Evolutionary conservation across 1,139 yeast species (phyloP).

Genomic region (Arxiozyma telluris): DNA sequence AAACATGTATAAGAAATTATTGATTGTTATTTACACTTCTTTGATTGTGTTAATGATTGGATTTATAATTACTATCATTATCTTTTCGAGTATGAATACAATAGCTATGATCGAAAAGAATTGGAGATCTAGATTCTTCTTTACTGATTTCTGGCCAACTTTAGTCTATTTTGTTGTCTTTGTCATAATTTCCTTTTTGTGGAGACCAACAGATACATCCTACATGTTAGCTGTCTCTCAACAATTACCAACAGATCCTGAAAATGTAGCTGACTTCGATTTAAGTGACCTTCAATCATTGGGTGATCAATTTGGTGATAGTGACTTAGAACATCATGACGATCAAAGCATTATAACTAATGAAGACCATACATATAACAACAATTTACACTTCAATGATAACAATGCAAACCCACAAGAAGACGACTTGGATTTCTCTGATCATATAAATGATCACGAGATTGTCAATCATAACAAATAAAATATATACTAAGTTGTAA

Average conservation of each 20-base stretch:
- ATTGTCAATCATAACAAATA: background rate
- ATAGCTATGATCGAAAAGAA: conserved; percentile 73
- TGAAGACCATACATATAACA: conserved; percentile 6
- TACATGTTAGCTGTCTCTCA: conserved; percentile 91
- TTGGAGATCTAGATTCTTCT: conserved; percentile 88
- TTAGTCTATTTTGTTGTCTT: conserved; percentile 78
- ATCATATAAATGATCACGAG: conserved; percentile 11
- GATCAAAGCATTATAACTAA: conserved; percentile 16
- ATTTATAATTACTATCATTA: conserved; percentile 58
- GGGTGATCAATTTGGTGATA: conserved; percentile 22
- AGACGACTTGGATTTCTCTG: conserved; percentile 17
- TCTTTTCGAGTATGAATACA: conserved; percentile 64
- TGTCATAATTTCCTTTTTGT: conserved; percentile 75
- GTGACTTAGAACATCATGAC: conserved; percentile 18
- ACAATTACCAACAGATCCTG: conserved; percentile 79
- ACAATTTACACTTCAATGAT: background rate
- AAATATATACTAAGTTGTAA: background rate
- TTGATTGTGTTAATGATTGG: conserved; percentile 52
- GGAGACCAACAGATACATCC: conserved; percentile 97
- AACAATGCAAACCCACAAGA: background rate
- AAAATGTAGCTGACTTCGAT: conserved; percentile 65
- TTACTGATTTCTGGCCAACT: conserved; percentile 93
- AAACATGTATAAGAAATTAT: conserved; percentile 70
- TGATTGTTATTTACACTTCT: conserved; percentile 65
- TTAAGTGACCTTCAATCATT: conserved; percentile 60